Conservation (phyloP, 495 filamentous ascomycete species). For the Penicillium fimorum region DNA sequence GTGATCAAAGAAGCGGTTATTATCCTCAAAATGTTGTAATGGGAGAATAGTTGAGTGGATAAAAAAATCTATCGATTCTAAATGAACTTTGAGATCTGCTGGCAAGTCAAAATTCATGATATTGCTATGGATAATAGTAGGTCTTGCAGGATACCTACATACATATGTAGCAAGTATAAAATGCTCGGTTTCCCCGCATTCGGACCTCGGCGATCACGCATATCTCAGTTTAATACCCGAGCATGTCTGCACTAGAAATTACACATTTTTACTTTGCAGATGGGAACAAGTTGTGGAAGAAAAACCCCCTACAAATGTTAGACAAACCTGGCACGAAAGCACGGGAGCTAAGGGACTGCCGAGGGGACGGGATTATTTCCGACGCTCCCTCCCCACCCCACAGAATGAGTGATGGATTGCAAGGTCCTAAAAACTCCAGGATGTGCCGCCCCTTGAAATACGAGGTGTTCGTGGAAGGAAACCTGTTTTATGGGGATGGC, state of each 20-base stretch:
- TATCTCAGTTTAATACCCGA: not conserved
- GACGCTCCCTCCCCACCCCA: no score
- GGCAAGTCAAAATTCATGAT: constrained; percentile 58
- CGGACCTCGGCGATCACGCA: constrained; percentile 17
- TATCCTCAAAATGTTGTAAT: constrained; percentile 50
- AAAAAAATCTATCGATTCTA: constrained; percentile 51
- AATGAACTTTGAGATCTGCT: constrained; percentile 42
- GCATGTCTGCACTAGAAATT: not conserved
- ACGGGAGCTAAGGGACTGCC: not conserved
- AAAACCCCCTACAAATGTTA: not conserved
- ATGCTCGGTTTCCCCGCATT: constrained; percentile 20
- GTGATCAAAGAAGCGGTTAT: constrained; percentile 62
- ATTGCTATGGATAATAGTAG: not conserved
- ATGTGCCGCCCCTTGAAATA: not conserved
- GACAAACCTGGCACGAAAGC: not conserved
- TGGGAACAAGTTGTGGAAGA: not conserved
- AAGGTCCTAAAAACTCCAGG: not conserved
- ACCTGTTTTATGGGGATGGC: not conserved
- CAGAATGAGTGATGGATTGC: not conserved
- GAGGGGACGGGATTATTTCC: no score
- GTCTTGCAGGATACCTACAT: not conserved
- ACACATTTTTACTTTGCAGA: not conserved
- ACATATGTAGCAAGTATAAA: not conserved
- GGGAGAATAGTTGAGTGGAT: constrained; percentile 52
- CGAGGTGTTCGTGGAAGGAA: not conserved